Conservation (phyloP, 2,329 filamentous ascomycete genomes). For the Trichophyton schoenleinii region DNA sequence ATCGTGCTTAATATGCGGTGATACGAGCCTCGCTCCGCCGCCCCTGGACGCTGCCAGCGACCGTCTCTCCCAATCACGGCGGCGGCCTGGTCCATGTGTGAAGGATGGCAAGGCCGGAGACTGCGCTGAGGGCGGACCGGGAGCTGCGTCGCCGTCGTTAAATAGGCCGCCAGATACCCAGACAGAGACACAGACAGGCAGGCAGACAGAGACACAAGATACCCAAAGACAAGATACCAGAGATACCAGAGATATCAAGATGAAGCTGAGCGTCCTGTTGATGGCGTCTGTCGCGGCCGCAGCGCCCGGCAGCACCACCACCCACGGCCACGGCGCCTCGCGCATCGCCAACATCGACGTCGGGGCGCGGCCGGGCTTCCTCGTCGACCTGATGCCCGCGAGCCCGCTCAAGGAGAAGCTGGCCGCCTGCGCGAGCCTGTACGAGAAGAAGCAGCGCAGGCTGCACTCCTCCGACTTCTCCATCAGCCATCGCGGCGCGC, state of each 20-base stretch:
- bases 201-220: not conserved
- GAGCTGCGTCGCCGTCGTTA: too few species aligned
- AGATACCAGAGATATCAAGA: not conserved
- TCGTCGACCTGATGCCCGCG: conserved; percentile 51
- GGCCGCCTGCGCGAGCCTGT: conserved; percentile 34
- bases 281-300: not conserved
- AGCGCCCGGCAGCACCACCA: not conserved
- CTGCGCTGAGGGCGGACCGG: too few species aligned
- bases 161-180: too few species aligned
- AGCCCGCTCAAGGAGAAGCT: conserved; percentile 49
- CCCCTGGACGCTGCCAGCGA: too few species aligned
- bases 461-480: conserved; percentile 44
- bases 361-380: conserved; percentile 52
- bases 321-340: not conserved
- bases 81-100: too few species aligned
- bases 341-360: conserved; percentile 38
- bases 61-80: too few species aligned
- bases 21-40: too few species aligned
- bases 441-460: conserved; percentile 33
- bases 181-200: too few species aligned
- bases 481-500: conserved; percentile 51
- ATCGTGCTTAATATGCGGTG: too few species aligned
- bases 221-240: not conserved
- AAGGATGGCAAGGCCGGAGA: too few species aligned
- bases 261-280: not conserved